Percentiles rank a stretch among this genome's conserved stretches.
phyloP scores from a whole-genome alignment of 2,329 filamentous ascomycete genomes.

The Grosmannia serpens region DNA sequence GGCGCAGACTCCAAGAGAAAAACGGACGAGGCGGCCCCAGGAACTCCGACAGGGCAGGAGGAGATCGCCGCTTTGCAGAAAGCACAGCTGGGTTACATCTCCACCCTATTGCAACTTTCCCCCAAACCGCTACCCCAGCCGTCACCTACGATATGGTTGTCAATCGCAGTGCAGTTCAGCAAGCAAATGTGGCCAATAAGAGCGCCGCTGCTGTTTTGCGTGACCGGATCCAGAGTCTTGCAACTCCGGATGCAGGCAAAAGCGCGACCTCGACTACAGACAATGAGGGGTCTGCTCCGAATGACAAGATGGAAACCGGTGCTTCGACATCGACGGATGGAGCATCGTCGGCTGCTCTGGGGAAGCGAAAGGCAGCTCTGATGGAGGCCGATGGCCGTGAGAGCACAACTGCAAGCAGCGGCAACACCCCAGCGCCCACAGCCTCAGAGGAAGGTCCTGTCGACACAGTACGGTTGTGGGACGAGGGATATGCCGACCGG shows the following conservation, averaged over 20 bases:
- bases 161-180: constrained; percentile 54
- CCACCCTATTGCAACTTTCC: constrained; percentile 34
- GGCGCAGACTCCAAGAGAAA: constrained; percentile 59
- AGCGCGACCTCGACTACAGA: not conserved
- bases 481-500: constrained; percentile 85
- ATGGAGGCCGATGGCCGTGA: constrained; percentile 62
- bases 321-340: not conserved
- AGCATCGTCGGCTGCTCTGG: constrained; percentile 16
- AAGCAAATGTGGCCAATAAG: constrained; percentile 77
- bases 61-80: constrained; percentile 12
- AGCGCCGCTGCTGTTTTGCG: constrained; percentile 85
- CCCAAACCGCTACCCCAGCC: constrained; percentile 39
- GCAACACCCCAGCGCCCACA: constrained; percentile 30
- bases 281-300: not conserved
- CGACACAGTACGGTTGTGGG: constrained; percentile 86
- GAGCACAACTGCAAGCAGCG: constrained; percentile 43
- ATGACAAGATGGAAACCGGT: not conserved
- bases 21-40: constrained; percentile 13
- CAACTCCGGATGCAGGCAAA: constrained; percentile 15
- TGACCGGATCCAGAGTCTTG: constrained; percentile 54
- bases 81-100: constrained; percentile 13
- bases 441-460: constrained; percentile 50
- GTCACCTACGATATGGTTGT: constrained; percentile 84
- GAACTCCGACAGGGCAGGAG: constrained; percentile 1
- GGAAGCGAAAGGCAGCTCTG: constrained; percentile 66